phyloP scores from a whole-genome alignment of 495 filamentous ascomycete genomes.

The Aeminium ludgeri region DNA sequence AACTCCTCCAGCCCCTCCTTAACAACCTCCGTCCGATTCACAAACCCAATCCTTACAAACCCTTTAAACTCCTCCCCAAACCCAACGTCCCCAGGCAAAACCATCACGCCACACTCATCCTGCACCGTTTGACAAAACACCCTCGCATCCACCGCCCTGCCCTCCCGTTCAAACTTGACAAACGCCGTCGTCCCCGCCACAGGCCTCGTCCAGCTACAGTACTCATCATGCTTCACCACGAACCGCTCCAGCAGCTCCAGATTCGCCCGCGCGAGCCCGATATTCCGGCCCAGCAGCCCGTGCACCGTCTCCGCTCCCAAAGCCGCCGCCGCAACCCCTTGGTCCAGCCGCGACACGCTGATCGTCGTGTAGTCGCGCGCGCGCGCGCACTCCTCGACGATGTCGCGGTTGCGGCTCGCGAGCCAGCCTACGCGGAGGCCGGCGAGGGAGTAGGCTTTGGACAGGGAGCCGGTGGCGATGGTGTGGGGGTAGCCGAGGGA shows the following conservation, averaged over 20 bases:
- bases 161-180: slow-evolving; percentile 47
- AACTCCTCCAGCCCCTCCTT: slow-evolving; percentile 47
- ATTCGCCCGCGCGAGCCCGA: slow-evolving; percentile 54
- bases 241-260: slow-evolving; percentile 50
- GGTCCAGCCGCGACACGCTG: slow-evolving; percentile 67
- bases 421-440: slow-evolving; percentile 77
- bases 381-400: slow-evolving; percentile 48
- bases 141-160: slow-evolving; percentile 52
- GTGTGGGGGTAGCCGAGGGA: slow-evolving; percentile 53
- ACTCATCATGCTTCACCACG: slow-evolving; percentile 42
- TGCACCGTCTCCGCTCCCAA: slow-evolving; percentile 47
- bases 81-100: slow-evolving; percentile 57
- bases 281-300: slow-evolving; percentile 49
- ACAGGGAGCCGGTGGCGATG: slow-evolving; percentile 64
- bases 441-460: slow-evolving; percentile 73
- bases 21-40: slow-evolving; percentile 53
- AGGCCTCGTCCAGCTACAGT: slow-evolving; percentile 58
- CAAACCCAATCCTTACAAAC: slow-evolving; percentile 66
- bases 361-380: slow-evolving; percentile 77
- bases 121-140: slow-evolving; percentile 54
- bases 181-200: slow-evolving; percentile 73
- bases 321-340: slow-evolving; percentile 61
- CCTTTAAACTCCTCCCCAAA: slow-evolving; percentile 69
- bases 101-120: slow-evolving; percentile 58
- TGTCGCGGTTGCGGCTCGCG: slow-evolving; percentile 42